Evolutionary conservation across 257 asterid genomes (phyloP).

Genomic region (Ajuga chamaepitys): DNA sequence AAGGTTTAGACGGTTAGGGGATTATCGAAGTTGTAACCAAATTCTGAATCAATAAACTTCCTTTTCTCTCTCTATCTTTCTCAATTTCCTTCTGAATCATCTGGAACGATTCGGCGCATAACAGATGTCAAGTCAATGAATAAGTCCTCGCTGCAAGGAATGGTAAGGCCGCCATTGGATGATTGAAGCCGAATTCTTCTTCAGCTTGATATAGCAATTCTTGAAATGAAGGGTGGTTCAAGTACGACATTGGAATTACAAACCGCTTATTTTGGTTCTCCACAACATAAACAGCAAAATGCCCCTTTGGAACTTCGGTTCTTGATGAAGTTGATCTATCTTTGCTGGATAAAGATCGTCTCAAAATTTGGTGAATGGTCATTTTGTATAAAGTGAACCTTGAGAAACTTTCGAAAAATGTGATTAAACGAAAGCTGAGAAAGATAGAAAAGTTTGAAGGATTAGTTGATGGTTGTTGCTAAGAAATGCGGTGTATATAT

Average conservation of each 20-base stretch:
- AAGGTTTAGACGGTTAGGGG: no score
- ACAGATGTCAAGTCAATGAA: no score
- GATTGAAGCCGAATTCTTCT: not conserved
- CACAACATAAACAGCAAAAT: slow-evolving; percentile 22
- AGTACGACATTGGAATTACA: not conserved
- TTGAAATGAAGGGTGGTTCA: slow-evolving; percentile 12
- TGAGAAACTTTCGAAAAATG: not conserved
- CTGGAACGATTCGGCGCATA: no score
- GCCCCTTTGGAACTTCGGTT: slow-evolving; percentile 26
- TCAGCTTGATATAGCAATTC: not conserved
- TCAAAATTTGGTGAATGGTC: slow-evolving; percentile 4
- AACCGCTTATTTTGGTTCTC: not conserved
- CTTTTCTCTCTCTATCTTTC: no score
- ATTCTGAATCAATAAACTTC: no score
- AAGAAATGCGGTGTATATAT: slow-evolving; percentile 10
- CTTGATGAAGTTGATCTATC: not conserved
- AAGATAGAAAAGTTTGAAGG: not conserved
- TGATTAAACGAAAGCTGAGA: not conserved
- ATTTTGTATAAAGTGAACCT: not conserved
- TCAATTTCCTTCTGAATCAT: no score
- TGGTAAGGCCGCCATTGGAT: no score
- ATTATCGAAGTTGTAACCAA: no score
- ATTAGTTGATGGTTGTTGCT: not conserved
- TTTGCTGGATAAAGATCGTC: not conserved
- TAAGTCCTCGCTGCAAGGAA: no score